phyloP scores from a whole-genome alignment of 169 alveolate genomes.

The Plasmodium knowlesi region DNA sequence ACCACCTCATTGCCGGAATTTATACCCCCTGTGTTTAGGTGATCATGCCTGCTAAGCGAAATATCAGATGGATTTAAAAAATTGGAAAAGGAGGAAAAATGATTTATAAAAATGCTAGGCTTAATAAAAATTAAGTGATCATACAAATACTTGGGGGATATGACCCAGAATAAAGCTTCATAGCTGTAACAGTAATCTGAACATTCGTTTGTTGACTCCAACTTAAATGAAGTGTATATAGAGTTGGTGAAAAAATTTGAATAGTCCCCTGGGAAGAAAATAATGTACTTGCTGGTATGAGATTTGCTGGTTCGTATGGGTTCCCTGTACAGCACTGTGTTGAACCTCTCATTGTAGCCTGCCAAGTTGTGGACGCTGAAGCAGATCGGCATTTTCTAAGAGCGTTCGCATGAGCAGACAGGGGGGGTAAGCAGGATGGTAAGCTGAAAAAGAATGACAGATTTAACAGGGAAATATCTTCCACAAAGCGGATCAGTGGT shows the following conservation, averaged over 20 bases:
- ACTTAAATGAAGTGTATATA: conserved; percentile 37
- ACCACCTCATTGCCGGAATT: background rate
- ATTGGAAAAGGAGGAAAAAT: conserved; percentile 27
- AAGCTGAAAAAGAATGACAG: no score
- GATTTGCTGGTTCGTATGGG: conserved; percentile 22
- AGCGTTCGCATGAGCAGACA: background rate
- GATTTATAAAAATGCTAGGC: conserved; percentile 44
- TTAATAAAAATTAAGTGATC: conserved; percentile 61
- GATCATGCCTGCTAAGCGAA: background rate
- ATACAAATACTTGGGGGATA: conserved; percentile 46
- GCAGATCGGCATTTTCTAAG: conserved; percentile 53
- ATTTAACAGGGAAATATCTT: background rate
- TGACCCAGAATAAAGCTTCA: conserved; percentile 70
- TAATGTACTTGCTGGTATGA: conserved; percentile 15
- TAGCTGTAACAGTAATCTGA: conserved; percentile 54
- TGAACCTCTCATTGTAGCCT: conserved; percentile 36
- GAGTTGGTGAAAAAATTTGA: conserved; percentile 58
- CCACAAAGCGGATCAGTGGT: background rate
- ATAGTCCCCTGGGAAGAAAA: conserved; percentile 72
- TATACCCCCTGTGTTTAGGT: background rate
- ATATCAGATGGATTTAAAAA: conserved; percentile 16
- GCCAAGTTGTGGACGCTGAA: conserved; percentile 27
- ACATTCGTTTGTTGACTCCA: conserved; percentile 15
- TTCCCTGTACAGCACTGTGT: conserved; percentile 54
- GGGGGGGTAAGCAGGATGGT: background rate